Base-by-base conservation (phyloP, 2,329 filamentous ascomycete species). In the Arthrobotrys sphaeroides region DNA sequence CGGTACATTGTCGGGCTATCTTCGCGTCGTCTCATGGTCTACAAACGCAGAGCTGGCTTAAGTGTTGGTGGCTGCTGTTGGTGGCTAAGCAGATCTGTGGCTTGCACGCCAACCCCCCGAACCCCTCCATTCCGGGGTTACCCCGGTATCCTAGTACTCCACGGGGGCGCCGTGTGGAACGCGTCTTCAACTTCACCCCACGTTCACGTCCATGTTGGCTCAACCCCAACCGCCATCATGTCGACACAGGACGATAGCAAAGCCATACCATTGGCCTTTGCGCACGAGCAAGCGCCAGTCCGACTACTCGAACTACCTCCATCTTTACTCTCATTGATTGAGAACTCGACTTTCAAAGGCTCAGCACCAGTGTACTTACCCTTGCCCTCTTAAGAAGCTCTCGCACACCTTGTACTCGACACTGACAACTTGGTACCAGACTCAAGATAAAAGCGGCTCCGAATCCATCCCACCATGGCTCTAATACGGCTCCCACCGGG, bases 301-400 rank as follows among this genome's bases (percentile, higher is more conserved):
- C 77, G 78, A n/a, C 77, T 80, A 1, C 36, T 80, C 18, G 78
- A 79, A 57, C 77, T 80, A 24, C 78, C 79, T 7, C 78, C 78
- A 4, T 64, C 77, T 9, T 60, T 80, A 10, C 77, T 80, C 7
- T 77, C 77, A 2, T 61, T 80, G 4, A 74, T 80, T 26, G 66
- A 77, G 77, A 75, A 64, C 69, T 77, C 42, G n/a, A 69, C 64
- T 10, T 75, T 60, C 40, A 64, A 60, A 40, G 38, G 64, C 65
- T 73, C 76, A 9, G 70, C 77, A n/a, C 79, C 78, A 66, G 77
- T 64, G 78, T 79, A 73, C 9, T 66, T 62, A 13, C 13, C 51
- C 3, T 13, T n/a, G n/a, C n/a, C 36, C 31, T 38, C n/a, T n/a
- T 36, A 33, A 24, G n/a, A 57, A n/a, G n/a, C 53, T 33, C 53